Evolutionary conservation across 108 stramenopile species (phyloP).

Genomic region (Pseudonitzschia pungens): DNA sequence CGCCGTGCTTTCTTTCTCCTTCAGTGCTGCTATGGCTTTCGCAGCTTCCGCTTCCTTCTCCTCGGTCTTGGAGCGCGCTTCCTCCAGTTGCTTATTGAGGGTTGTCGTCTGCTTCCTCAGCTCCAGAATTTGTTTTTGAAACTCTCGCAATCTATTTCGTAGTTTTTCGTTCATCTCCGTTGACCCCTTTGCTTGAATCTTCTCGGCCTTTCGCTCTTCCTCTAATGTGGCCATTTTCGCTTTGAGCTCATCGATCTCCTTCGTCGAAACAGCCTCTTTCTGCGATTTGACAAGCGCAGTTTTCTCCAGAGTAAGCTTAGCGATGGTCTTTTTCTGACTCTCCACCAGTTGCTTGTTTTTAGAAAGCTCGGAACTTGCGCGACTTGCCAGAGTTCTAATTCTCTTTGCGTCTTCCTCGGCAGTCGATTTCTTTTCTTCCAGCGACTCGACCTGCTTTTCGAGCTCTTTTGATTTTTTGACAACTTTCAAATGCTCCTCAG

Average conservation of each 20-base stretch:
- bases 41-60: constrained; percentile 16
- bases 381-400: constrained; percentile 57
- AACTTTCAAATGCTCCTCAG: constrained; percentile 73
- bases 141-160: constrained; percentile 46
- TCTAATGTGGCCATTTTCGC: constrained; percentile 34
- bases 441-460: constrained; percentile 42
- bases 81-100: constrained; percentile 22
- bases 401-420: constrained; percentile 63
- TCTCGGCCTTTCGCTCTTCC: constrained; percentile 36
- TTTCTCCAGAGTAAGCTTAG: constrained; percentile 39
- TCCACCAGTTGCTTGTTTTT: constrained; percentile 47
- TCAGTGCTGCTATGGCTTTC: constrained; percentile 11
- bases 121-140: constrained; percentile 43
- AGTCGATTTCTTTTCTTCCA: constrained; percentile 51
- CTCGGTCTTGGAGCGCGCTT: constrained; percentile 17
- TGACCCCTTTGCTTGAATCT: constrained; percentile 44
- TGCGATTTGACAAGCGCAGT: constrained; percentile 29
- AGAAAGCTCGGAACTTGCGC: constrained; percentile 64
- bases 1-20: constrained; percentile 13
- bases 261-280: constrained; percentile 22
- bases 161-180: constrained; percentile 58
- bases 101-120: constrained; percentile 34
- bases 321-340: constrained; percentile 39
- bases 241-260: constrained; percentile 49
- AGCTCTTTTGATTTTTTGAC: constrained; percentile 60